These are phyloP conservation scores for Amphirosellinia nigrospora DNA, from an alignment of 495 filamentous ascomycete genomes.

Conservation along the genomic window DNA sequence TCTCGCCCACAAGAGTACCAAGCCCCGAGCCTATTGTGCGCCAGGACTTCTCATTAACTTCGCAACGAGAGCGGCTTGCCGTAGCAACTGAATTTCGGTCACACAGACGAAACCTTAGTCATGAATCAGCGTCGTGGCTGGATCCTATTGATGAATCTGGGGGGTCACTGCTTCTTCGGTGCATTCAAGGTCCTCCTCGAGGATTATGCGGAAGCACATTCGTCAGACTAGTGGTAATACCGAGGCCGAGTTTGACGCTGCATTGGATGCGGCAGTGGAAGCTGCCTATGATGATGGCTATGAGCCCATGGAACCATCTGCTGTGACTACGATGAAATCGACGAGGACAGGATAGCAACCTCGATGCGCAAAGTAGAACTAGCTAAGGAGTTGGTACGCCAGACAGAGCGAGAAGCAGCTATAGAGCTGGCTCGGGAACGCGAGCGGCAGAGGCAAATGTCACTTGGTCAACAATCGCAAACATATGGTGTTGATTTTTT, in stretches of 20 bases:
- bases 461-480: constrained; percentile 32
- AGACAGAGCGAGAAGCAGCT: constrained; percentile 75
- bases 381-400: constrained; percentile 77
- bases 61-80: constrained; percentile 37
- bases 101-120: constrained; percentile 65
- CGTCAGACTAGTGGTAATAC: constrained; percentile 74
- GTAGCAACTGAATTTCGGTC: constrained; percentile 37
- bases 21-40: constrained; percentile 46
- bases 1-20: constrained; percentile 48
- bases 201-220: constrained; percentile 69
- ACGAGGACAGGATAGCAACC: constrained; percentile 59
- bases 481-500: constrained; percentile 49
- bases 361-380: constrained; percentile 74
- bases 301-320: constrained; percentile 69
- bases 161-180: constrained; percentile 77
- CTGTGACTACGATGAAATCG: constrained; percentile 38
- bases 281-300: constrained; percentile 94
- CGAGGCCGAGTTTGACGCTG: constrained; percentile 93
- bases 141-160: constrained; percentile 97
- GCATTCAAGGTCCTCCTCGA: constrained; percentile 76
- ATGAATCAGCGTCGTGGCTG: constrained; percentile 88
- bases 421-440: constrained; percentile 65
- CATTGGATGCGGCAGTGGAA: constrained; percentile 93
- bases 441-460: constrained; percentile 50
- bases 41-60: constrained; percentile 50